Base-by-base conservation (phyloP, 2,329 filamentous ascomycete species). In the Fusarium sp. region DNA sequence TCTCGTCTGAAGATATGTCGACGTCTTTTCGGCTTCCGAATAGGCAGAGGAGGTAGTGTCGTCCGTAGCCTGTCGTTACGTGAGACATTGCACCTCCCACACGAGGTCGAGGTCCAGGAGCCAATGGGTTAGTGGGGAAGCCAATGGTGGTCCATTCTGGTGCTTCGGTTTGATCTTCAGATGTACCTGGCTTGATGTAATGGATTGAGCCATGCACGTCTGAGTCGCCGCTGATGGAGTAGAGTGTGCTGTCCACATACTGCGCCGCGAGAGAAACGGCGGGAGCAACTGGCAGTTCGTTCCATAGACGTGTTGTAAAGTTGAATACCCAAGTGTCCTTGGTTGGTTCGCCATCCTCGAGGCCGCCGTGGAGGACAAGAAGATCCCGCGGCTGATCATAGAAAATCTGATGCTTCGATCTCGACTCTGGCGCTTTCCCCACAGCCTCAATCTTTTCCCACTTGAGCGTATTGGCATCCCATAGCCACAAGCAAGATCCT, bases 321-420 rank as follows among this genome's bases (percentile, higher is more conserved):
- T 76, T 64, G 33, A 76, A 76, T 5, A 72, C 10, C 74, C 74
- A 76, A 2, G 74, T 76, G 2, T 62, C 72, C 9, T 61, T 68
- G 0, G 37, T 65, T 0, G 56, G 59, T 8, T 70, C 37, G 0
- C 43, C 62, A 2, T 65, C 68, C 11, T 66, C 71, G 9, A 58
- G 65, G 2, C 74, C 74, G 0, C 74, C 74, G 12, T 76, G 66
- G 4, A 76, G 60, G 22, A 76, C 9, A 10, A 76, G 45, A 1
- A 47, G 57, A 12, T 76, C 74, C n/a, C 68, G 66, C 27, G 66
- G 58, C 2, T 35, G 57, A 37, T 71, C 60, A 5, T 68, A 60
- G 12, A 76, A 76, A 17, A 75, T 75, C 6, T 74, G 64, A 4
- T 76, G 74, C 0, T 62, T 43, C 10, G 63, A 56, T 17, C 69